These are phyloP conservation scores for Lipomyces spencermartinsiae DNA, from an alignment of 805 yeast species.

Conservation along the genomic window DNA sequence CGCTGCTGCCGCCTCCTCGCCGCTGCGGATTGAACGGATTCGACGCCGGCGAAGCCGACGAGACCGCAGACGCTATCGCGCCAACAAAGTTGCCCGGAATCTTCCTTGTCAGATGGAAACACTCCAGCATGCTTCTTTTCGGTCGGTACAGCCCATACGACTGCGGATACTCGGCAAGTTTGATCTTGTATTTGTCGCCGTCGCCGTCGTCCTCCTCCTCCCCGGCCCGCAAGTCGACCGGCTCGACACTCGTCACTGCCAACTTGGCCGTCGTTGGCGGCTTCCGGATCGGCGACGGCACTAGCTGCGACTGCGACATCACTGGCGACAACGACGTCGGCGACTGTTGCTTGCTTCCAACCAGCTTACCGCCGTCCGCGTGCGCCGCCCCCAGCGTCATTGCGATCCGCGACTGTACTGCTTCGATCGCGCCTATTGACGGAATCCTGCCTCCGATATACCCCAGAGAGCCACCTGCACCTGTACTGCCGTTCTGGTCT, in stretches of 20 bases:
- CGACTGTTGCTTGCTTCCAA: conserved; percentile 4
- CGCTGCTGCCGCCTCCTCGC: conserved; percentile 33
- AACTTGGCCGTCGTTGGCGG: conserved; percentile 12
- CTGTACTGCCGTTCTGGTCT: conserved; percentile 2
- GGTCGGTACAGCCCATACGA: neutral
- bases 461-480: conserved; percentile 13
- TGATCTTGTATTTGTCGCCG: neutral
- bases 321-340: neutral
- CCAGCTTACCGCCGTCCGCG: conserved; percentile 8
- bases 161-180: neutral
- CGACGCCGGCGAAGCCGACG: conserved; percentile 37
- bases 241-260: conserved; percentile 1
- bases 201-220: neutral
- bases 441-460: conserved; percentile 26
- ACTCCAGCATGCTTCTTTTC: conserved; percentile 14
- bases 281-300: conserved; percentile 5
- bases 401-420: conserved; percentile 37
- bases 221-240: neutral
- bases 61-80: conserved; percentile 33
- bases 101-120: conserved; percentile 19
- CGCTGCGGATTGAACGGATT: conserved; percentile 36
- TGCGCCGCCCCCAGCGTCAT: conserved; percentile 25
- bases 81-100: conserved; percentile 28
- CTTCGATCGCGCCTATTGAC: conserved; percentile 33
- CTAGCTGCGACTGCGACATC: neutral